Conservation (phyloP, 805 yeast species). For the Metschnikowia peoriensis region DNA sequence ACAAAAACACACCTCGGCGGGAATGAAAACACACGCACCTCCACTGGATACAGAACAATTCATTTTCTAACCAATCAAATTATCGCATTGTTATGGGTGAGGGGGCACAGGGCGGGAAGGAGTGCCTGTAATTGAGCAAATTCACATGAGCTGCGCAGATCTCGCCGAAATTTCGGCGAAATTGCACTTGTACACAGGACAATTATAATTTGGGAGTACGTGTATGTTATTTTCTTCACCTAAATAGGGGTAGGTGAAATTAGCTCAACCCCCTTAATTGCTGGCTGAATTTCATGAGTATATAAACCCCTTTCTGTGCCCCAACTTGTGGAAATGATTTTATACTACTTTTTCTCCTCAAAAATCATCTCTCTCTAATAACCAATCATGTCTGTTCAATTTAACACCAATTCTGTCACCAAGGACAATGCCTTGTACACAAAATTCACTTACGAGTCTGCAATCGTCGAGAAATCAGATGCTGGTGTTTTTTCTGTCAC, state of each 20-base stretch:
- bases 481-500: constrained; percentile 61
- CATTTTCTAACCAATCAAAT: not conserved
- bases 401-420: constrained; percentile 43
- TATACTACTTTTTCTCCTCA: not conserved
- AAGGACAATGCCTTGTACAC: constrained; percentile 54
- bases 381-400: constrained; percentile 17
- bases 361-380: not conserved
- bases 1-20: not conserved
- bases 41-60: not conserved
- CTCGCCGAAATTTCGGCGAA: constrained; percentile 23
- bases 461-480: constrained; percentile 57
- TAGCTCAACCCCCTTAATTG: not conserved
- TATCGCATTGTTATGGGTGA: not conserved
- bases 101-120: not conserved
- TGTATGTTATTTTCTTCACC: not conserved
- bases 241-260: constrained; percentile 1
- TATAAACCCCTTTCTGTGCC: not conserved
- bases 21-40: not conserved
- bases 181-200: constrained; percentile 9
- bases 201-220: not conserved
- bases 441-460: constrained; percentile 70
- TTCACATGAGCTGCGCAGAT: constrained; percentile 3
- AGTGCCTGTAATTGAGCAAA: not conserved
- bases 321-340: not conserved
- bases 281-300: not conserved